Evolutionary conservation across 1,284 basidiomycete genomes (phyloP).

Genomic region (Schizopora paradoxa): DNA sequence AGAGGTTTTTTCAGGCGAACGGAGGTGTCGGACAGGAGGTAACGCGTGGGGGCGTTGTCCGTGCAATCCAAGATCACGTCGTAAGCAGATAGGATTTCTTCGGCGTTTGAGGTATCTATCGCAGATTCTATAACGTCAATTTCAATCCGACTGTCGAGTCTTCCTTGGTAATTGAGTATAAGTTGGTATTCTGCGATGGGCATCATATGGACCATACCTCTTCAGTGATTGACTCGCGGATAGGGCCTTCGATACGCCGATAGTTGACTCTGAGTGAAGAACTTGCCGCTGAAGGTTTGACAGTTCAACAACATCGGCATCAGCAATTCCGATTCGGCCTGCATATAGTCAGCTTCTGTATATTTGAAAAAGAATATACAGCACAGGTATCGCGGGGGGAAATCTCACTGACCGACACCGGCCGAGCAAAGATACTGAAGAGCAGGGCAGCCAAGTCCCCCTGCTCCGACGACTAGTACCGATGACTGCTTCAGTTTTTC

Average conservation of each 20-base stretch:
- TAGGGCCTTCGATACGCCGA: slow-evolving; percentile 82
- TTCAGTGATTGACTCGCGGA: slow-evolving; percentile 70
- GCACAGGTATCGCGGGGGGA: slow-evolving; percentile 1
- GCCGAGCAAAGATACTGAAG: slow-evolving; percentile 91
- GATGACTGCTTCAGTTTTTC: slow-evolving; percentile 70
- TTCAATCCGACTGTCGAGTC: slow-evolving; percentile 64
- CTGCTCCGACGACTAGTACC: slow-evolving; percentile 89
- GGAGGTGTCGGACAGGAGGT: slow-evolving; percentile 90
- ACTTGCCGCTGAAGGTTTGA: slow-evolving; percentile 96
- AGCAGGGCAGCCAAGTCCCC: slow-evolving; percentile 94
- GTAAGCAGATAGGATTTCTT: slow-evolving; percentile 53
- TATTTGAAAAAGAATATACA: background rate
- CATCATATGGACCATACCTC: slow-evolving; percentile 41
- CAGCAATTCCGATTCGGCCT: slow-evolving; percentile 85
- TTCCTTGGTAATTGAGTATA: slow-evolving; percentile 27
- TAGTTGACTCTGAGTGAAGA: slow-evolving; percentile 74
- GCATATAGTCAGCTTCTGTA: slow-evolving; percentile 8
- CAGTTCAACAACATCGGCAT: slow-evolving; percentile 86
- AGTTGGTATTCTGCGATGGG: slow-evolving; percentile 5
- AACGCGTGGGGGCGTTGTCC: slow-evolving; percentile 89
- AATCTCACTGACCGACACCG: slow-evolving; percentile 68
- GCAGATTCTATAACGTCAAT: slow-evolving; percentile 50
- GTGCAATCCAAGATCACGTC: slow-evolving; percentile 92
- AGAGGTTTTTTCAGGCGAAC: slow-evolving; percentile 73
- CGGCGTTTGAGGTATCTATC: slow-evolving; percentile 58